A percentile compares a stretch with the other conserved stretches of the same genome.
phyloP scores from a whole-genome alignment of 192 early-diverging fungal genomes.

The Funneliformis mosseae region DNA sequence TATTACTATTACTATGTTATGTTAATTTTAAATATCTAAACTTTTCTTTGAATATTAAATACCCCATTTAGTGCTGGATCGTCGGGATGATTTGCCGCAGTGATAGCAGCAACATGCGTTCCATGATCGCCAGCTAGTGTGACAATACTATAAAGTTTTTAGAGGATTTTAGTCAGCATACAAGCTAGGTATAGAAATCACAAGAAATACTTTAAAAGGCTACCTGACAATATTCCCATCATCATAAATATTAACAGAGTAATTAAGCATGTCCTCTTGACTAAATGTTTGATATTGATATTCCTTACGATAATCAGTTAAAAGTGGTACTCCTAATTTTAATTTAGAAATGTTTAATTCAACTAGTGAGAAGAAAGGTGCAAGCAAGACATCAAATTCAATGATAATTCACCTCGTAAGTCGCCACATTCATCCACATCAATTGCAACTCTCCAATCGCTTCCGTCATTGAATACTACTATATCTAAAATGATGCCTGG shows the following conservation, averaged over 20 bases:
- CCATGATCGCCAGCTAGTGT: conserved; percentile 83
- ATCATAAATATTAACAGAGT: conserved; percentile 94
- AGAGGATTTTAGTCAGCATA: neutral
- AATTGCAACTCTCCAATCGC: conserved; percentile 82
- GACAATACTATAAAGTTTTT: conserved; percentile 64
- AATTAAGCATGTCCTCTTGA: conserved; percentile 80
- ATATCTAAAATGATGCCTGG: conserved; percentile 79
- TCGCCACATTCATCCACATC: conserved; percentile 81
- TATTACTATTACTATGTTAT: neutral
- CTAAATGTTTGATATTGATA: conserved; percentile 73
- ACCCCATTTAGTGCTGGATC: conserved; percentile 84
- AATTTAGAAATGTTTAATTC: neutral
- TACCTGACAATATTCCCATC: conserved; percentile 68
- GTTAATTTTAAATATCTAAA: neutral
- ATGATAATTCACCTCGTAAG: conserved; percentile 50
- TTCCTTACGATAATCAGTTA: conserved; percentile 79
- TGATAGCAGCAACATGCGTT: conserved; percentile 94
- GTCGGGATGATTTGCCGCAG: conserved; percentile 86
- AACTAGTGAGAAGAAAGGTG: neutral
- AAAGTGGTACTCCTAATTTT: conserved; percentile 45
- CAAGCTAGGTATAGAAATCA: neutral
- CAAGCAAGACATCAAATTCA: neutral
- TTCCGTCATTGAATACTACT: conserved; percentile 87
- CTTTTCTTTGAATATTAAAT: conserved; percentile 25
- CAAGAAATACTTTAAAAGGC: neutral